phyloP scores from a whole-genome alignment of 495 filamentous ascomycete species.

The Lepidopterella palustris region DNA sequence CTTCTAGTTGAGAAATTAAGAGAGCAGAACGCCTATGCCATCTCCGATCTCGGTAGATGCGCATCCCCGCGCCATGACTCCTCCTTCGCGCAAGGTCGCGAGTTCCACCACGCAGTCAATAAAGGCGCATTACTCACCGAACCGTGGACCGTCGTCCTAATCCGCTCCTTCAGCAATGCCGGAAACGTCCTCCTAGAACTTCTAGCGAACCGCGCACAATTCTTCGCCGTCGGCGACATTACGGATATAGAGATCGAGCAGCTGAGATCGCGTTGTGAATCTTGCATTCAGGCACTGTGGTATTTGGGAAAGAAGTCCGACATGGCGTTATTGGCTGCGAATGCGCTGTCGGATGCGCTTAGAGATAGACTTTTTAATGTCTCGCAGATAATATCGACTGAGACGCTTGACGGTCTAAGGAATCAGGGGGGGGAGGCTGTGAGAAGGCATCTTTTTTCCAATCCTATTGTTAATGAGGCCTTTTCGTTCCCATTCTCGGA shows the following conservation, averaged over 20 bases:
- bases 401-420: not conserved
- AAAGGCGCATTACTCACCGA: slow-evolving; percentile 42
- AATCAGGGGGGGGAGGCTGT: not conserved
- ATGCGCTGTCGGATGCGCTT: slow-evolving; percentile 16
- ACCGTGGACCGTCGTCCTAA: slow-evolving; percentile 44
- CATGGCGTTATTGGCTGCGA: slow-evolving; percentile 35
- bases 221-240: slow-evolving; percentile 2
- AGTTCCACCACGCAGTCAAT: slow-evolving; percentile 37
- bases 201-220: not conserved
- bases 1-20: slow-evolving; percentile 32
- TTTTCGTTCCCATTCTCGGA: not conserved
- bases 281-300: slow-evolving; percentile 40
- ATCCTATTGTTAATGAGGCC: not conserved
- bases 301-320: slow-evolving; percentile 44
- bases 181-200: slow-evolving; percentile 33
- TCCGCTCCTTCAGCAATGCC: slow-evolving; percentile 41
- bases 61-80: slow-evolving; percentile 25
- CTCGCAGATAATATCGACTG: slow-evolving; percentile 1
- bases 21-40: slow-evolving; percentile 32
- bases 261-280: slow-evolving; percentile 20
- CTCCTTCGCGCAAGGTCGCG: slow-evolving; percentile 14
- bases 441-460: not conserved
- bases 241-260: slow-evolving; percentile 21
- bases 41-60: slow-evolving; percentile 38
- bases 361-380: not conserved